phyloP scores from a whole-genome alignment of 2,329 filamentous ascomycete genomes.

The Aspergillus transmontanensis region DNA sequence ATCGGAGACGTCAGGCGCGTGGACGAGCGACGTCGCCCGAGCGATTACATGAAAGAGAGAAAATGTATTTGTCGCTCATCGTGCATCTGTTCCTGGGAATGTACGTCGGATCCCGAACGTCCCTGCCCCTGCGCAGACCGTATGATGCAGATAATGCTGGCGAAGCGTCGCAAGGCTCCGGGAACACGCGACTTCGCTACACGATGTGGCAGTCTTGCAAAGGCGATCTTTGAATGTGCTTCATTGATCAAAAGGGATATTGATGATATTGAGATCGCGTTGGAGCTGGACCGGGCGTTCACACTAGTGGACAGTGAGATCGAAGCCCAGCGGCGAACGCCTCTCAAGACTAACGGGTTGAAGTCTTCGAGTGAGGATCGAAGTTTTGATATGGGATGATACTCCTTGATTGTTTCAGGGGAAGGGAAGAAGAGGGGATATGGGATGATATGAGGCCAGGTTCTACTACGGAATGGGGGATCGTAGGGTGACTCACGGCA shows the following conservation, averaged over 20 bases:
- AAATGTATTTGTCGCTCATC: conserved; percentile 40
- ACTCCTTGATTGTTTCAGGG: neutral
- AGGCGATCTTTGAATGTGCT: conserved; percentile 35
- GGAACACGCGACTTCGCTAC: conserved; percentile 16
- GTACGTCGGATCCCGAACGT: conserved; percentile 32
- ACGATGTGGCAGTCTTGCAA: conserved; percentile 31
- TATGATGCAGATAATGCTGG: conserved; percentile 34
- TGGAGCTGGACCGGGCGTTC: conserved; percentile 28
- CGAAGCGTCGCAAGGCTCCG: conserved; percentile 25
- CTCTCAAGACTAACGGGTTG: neutral
- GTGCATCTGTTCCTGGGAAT: conserved; percentile 37
- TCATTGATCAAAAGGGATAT: conserved; percentile 26
- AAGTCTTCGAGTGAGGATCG: neutral
- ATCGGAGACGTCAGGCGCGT: conserved; percentile 39
- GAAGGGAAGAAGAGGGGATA: neutral
- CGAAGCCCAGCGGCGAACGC: conserved; percentile 28
- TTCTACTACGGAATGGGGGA: neutral
- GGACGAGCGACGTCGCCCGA: conserved; percentile 25
- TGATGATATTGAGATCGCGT: conserved; percentile 22
- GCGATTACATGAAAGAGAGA: conserved; percentile 31
- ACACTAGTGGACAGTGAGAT: conserved; percentile 34
- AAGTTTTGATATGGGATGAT: neutral
- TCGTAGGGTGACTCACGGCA: neutral
- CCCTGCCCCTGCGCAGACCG: conserved; percentile 41
- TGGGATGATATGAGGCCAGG: neutral